Percentiles rank a stretch among this genome's conserved stretches.
phyloP scores from a whole-genome alignment of 148 eudicot genomes.

The Silene conica region DNA sequence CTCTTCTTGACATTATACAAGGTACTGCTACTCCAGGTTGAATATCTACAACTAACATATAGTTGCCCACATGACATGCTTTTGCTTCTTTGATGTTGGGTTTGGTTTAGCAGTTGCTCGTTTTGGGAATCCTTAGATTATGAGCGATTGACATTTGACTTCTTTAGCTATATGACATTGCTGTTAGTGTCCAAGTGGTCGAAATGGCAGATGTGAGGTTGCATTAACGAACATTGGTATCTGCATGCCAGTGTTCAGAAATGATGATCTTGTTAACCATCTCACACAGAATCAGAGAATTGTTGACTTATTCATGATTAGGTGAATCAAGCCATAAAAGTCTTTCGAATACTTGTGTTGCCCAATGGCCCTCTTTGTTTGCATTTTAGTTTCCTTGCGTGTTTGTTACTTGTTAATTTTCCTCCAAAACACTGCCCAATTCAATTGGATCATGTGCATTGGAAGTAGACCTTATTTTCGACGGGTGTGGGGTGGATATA shows the following conservation, averaged over 20 bases:
- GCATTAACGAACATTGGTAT: slow-evolving; percentile 1
- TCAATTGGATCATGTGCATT: background rate
- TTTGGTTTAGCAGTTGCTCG: background rate
- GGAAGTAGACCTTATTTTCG: background rate
- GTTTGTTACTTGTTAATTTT: background rate
- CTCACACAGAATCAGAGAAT: background rate
- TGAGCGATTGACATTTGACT: background rate
- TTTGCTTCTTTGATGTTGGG: background rate
- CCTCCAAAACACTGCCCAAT: background rate
- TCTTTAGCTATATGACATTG: background rate
- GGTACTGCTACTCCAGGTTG: background rate
- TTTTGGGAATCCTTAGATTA: background rate
- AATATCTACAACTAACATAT: background rate
- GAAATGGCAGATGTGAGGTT: slow-evolving; percentile 11
- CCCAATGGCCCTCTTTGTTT: background rate
- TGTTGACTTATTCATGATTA: background rate
- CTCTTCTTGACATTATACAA: background rate
- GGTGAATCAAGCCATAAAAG: too few species aligned
- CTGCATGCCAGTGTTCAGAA: background rate
- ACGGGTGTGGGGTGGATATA: too few species aligned
- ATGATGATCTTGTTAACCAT: background rate
- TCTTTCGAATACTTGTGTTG: background rate
- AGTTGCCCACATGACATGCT: background rate
- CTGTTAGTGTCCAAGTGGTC: background rate
- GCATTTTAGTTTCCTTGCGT: background rate